These are phyloP conservation scores for Amanita brunnescens DNA, from an alignment of 768 basidiomycete species.

Conservation along the genomic window DNA sequence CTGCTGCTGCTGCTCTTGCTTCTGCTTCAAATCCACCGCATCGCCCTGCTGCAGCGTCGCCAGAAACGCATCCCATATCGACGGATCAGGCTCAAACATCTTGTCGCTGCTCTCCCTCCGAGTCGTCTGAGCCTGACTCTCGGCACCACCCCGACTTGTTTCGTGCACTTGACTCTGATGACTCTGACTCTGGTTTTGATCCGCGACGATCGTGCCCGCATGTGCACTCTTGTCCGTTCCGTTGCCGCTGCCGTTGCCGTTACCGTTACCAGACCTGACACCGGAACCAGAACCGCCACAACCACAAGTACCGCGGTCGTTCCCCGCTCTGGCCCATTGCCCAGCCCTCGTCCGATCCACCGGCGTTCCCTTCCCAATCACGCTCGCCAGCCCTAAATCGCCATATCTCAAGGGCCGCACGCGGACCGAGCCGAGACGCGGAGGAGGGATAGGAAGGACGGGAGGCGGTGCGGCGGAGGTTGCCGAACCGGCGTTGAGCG, in stretches of 20 bases:
- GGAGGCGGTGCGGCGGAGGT: constrained; percentile 11
- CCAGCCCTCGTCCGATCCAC: constrained; percentile 19
- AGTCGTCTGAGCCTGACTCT: background rate
- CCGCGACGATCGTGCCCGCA: too few species aligned
- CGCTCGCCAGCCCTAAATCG: constrained; percentile 17
- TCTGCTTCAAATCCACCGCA: background rate
- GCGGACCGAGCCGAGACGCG: constrained; percentile 23
- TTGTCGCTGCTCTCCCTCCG: background rate
- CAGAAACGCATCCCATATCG: constrained; percentile 12
- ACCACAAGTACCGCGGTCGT: background rate
- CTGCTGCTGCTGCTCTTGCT: background rate
- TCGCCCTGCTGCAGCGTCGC: constrained; percentile 10
- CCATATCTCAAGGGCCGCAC: constrained; percentile 19
- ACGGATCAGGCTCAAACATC: constrained; percentile 10
- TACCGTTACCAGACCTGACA: background rate
- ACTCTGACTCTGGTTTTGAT: background rate
- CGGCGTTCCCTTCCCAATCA: constrained; percentile 29
- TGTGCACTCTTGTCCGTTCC: too few species aligned
- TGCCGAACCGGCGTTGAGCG: constrained; percentile 9
- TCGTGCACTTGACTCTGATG: too few species aligned
- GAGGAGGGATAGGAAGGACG: constrained; percentile 26
- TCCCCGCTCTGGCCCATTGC: constrained; percentile 19
- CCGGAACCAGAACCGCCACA: constrained; percentile 1
- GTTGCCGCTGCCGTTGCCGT: background rate
- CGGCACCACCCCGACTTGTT: background rate